A percentile compares a stretch with the other conserved stretches of the same genome.
phyloP scores from a whole-genome alignment of 345 rosid species.

The Eucalyptus guilfoylei region DNA sequence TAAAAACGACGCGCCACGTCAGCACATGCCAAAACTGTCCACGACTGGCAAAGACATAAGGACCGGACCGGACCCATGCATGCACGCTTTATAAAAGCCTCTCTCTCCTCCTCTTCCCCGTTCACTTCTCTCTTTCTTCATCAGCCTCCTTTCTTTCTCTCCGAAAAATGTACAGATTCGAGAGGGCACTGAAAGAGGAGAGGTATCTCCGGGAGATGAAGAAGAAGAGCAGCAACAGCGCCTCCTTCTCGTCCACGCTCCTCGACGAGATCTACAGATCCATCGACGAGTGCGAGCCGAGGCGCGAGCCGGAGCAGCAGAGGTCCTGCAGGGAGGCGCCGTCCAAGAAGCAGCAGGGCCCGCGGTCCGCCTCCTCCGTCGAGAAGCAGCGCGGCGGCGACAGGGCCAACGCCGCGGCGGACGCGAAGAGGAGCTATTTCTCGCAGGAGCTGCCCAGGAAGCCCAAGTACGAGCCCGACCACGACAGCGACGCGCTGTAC shows the following conservation, averaged over 20 bases:
- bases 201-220: background rate
- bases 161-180: constrained; percentile 10
- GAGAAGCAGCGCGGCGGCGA: constrained; percentile 31
- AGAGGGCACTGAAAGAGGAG: constrained; percentile 10
- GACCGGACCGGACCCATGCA: background rate
- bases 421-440: background rate
- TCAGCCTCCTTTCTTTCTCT: background rate
- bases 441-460: constrained; percentile 4
- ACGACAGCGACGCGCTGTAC: constrained; percentile 31
- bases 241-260: constrained; percentile 79
- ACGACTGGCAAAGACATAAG: background rate
- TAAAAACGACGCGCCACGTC: background rate
- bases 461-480: constrained; percentile 1
- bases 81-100: background rate
- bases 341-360: constrained; percentile 13
- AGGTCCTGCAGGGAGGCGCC: constrained; percentile 21
- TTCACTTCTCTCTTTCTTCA: background rate
- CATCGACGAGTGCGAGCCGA: constrained; percentile 25
- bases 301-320: constrained; percentile 10
- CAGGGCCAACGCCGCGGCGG: constrained; percentile 4
- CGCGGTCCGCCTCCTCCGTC: background rate
- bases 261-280: constrained; percentile 89
- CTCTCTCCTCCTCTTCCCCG: background rate
- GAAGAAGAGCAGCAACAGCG: constrained; percentile 8
- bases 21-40: background rate